Base-by-base conservation (phyloP, 2,329 filamentous ascomycete genomes). In the Balansia obtecta region DNA sequence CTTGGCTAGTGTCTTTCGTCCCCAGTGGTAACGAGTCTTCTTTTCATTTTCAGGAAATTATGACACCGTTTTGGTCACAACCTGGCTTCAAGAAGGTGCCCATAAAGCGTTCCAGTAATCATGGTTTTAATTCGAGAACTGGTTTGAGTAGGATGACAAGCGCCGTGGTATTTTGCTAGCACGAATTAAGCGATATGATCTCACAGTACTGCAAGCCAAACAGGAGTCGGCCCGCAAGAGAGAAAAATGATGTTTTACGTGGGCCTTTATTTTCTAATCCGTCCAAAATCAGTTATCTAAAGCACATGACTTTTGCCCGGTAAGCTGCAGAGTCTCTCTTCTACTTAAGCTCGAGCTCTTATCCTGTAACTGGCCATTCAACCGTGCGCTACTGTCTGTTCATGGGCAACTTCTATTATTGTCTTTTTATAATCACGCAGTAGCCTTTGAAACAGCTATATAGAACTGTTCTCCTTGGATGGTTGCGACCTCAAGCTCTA, bases 391-490 rank as follows among this genome's bases (percentile, higher is more conserved):
- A 1, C 20, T 12, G 5, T 18, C 7, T 33, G 22, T 18, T 30
- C 13, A n/a, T 30, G 8, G 10, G 4, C 12, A 12, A 4, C 59
- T 58, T 53, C 16, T 16, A 16, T 58, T 57, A 51, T 52, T 56
- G 74, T 68, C 54, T 73, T 84, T 84, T 85, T 87, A 77, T 72
- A 93, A 85, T 95, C 86, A 95, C 60, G 77, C 77, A 54, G 79
- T 76, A 68, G 72, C 63, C 78, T 88, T 91, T 64, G 79, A 69
- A 50, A 95, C 78, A 53, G 78, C 73, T 68, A 85, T 71, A 71
- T 86, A 95, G 74, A 97, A 98, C 50, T 71, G 64, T 76, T 88
- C 83, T 69, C 93, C 93, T 74, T 98, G 93, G 59, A 78, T 77
- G 55, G 74, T 77, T 53, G 93, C 93, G 55, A 97, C 65, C 68